Evolutionary conservation across 108 stramenopile species (phyloP).

Genomic region (Chaetoceros tenuissimus): DNA sequence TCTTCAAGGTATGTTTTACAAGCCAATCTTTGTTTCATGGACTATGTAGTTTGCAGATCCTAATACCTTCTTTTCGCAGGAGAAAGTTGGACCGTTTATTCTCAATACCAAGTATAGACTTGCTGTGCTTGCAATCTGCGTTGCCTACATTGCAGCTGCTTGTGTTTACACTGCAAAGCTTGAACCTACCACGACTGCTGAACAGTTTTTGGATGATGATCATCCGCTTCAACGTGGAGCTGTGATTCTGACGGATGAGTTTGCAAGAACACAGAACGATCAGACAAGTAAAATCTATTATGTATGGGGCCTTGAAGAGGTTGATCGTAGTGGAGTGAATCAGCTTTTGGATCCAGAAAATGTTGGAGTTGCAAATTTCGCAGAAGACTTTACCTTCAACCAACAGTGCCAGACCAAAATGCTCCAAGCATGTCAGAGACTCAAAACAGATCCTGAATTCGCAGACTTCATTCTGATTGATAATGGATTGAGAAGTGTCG

Average conservation of each 20-base stretch:
- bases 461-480: slow-evolving; percentile 30
- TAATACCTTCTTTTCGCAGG: no score
- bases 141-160: slow-evolving; percentile 23
- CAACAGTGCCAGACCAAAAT: slow-evolving; percentile 34
- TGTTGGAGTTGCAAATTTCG: slow-evolving; percentile 25
- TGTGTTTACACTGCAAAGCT: slow-evolving; percentile 22
- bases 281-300: slow-evolving; percentile 31
- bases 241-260: slow-evolving; percentile 30
- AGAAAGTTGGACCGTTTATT: no score
- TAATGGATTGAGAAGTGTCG: slow-evolving; percentile 27
- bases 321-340: slow-evolving; percentile 36
- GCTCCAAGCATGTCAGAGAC: slow-evolving; percentile 19
- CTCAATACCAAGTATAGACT: no score
- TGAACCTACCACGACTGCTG: slow-evolving; percentile 35
- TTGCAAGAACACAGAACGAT: slow-evolving; percentile 32
- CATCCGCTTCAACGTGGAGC: slow-evolving; percentile 41
- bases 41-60: no score
- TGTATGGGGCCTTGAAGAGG: slow-evolving; percentile 37
- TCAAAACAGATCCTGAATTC: slow-evolving; percentile 25
- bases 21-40: no score
- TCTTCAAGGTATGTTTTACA: slow-evolving; percentile 21
- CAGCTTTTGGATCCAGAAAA: slow-evolving; percentile 26
- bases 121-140: no score
- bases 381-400: slow-evolving; percentile 24
- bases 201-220: slow-evolving; percentile 34